Conservation (phyloP, 2,329 filamentous ascomycete species). For the Fusarium marasasianum region DNA sequence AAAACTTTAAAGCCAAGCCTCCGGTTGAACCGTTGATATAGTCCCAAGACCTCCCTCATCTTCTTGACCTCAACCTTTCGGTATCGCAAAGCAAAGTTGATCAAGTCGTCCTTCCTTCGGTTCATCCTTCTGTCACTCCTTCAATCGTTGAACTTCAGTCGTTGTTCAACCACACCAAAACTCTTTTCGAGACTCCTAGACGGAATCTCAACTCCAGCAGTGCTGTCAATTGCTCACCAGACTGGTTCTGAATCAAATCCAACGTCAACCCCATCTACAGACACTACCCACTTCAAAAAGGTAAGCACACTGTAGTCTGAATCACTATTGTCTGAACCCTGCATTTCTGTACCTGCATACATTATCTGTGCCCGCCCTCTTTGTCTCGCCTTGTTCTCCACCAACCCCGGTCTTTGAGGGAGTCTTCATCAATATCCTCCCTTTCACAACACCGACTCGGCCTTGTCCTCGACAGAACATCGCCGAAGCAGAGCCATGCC, state of each 20-base stretch:
- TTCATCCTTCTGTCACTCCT: slow-evolving; percentile 42
- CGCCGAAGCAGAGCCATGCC: neutral
- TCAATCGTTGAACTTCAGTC: slow-evolving; percentile 32
- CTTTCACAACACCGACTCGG: slow-evolving; percentile 16
- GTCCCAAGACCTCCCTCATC: slow-evolving; percentile 32
- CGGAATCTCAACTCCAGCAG: slow-evolving; percentile 39
- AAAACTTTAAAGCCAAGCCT: slow-evolving; percentile 38
- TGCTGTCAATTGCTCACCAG: slow-evolving; percentile 36
- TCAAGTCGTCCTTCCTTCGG: slow-evolving; percentile 35
- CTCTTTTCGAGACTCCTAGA: slow-evolving; percentile 38
- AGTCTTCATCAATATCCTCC: slow-evolving; percentile 24
- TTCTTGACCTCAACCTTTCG: slow-evolving; percentile 17
- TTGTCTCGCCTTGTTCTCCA: slow-evolving; percentile 33
- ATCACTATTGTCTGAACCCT: slow-evolving; percentile 18
- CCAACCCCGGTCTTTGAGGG: slow-evolving; percentile 18
- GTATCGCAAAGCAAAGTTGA: slow-evolving; percentile 33
- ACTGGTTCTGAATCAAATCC: slow-evolving; percentile 42
- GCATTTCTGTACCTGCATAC: slow-evolving; percentile 29
- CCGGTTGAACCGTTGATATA: slow-evolving; percentile 45
- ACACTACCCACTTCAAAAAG: slow-evolving; percentile 12
- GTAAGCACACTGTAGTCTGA: slow-evolving; percentile 28
- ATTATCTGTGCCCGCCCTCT: slow-evolving; percentile 2
- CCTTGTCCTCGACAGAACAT: slow-evolving; percentile 5
- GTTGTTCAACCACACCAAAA: slow-evolving; percentile 37
- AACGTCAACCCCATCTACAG: slow-evolving; percentile 11